phyloP scores from a whole-genome alignment of 352 stramenopile genomes.

The Phytopythium chamaehyphon region DNA sequence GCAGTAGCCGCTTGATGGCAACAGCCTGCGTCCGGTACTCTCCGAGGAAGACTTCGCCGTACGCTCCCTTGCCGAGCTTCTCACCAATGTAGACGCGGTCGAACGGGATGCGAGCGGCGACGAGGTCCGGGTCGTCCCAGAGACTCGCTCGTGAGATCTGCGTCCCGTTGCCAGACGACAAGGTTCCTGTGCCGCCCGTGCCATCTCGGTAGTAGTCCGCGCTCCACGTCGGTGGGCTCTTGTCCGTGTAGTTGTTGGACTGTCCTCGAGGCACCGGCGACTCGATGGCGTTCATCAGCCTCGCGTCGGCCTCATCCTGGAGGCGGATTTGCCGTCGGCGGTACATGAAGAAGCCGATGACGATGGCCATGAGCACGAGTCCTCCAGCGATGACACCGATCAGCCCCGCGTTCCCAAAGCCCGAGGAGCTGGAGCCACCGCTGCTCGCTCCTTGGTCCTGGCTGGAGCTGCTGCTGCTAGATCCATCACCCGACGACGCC shows the following conservation, averaged over 20 bases:
- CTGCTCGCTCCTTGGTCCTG: background rate
- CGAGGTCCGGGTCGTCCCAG: slow-evolving; percentile 36
- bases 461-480: slow-evolving; percentile 3
- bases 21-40: slow-evolving; percentile 27
- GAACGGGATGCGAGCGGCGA: slow-evolving; percentile 30
- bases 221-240: slow-evolving; percentile 3
- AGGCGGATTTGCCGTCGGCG: slow-evolving; percentile 12
- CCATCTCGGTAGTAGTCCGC: slow-evolving; percentile 15
- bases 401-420: slow-evolving; percentile 10
- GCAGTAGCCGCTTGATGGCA: slow-evolving; percentile 34
- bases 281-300: slow-evolving; percentile 11
- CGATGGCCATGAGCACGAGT: slow-evolving; percentile 19
- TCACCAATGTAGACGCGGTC: slow-evolving; percentile 23
- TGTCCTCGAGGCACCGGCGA: slow-evolving; percentile 14
- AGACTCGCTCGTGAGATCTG: slow-evolving; percentile 6
- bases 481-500: background rate
- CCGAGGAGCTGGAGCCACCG: slow-evolving; percentile 8
- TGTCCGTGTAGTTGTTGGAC: slow-evolving; percentile 1
- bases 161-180: slow-evolving; percentile 8
- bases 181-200: slow-evolving; percentile 11
- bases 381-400: slow-evolving; percentile 17
- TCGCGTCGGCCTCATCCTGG: slow-evolving; percentile 2
- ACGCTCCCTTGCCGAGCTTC: slow-evolving; percentile 23
- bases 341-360: slow-evolving; percentile 23
- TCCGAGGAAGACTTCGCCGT: slow-evolving; percentile 30